phyloP scores from a whole-genome alignment of 2,329 filamentous ascomycete genomes.

The Thelonectria rubi region DNA sequence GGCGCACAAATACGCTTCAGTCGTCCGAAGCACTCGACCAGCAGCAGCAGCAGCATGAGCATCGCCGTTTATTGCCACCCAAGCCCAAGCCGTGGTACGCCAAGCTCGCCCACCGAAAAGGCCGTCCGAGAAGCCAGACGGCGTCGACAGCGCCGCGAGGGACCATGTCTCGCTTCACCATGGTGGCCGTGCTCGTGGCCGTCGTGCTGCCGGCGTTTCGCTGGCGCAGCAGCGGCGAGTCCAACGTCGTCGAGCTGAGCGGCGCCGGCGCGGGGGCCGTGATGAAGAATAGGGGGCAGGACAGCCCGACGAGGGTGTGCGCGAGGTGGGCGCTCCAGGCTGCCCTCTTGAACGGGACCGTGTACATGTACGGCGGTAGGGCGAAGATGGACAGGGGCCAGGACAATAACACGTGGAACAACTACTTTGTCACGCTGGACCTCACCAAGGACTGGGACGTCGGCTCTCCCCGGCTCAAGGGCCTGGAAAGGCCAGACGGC shows the following conservation, averaged over 20 bases:
- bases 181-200: conserved; percentile 60
- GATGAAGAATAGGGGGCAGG: conserved; percentile 34
- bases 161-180: conserved; percentile 53
- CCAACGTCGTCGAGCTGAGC: conserved; percentile 51
- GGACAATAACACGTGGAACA: conserved; percentile 74
- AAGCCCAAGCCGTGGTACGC: conserved; percentile 53
- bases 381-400: conserved; percentile 67
- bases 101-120: conserved; percentile 50
- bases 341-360: conserved; percentile 76
- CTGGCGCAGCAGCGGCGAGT: conserved; percentile 49
- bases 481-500: conserved; percentile 71
- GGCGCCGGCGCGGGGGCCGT: conserved; percentile 61
- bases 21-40: conserved; percentile 4
- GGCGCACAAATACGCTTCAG: conserved; percentile 6
- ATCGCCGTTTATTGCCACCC: conserved; percentile 34
- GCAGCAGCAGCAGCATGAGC: conserved; percentile 20
- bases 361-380: conserved; percentile 80
- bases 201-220: conserved; percentile 59
- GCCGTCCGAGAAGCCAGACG: conserved; percentile 54
- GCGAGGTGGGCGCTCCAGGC: conserved; percentile 73
- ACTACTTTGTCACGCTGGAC: conserved; percentile 77
- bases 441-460: conserved; percentile 78
- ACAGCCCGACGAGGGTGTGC: conserved; percentile 59
- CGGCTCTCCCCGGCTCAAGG: conserved; percentile 67
- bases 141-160: conserved; percentile 55